Percentiles rank a stretch among this genome's conserved stretches.
Conservation (phyloP, 345 rosid species). For the Angophora floribunda region DNA sequence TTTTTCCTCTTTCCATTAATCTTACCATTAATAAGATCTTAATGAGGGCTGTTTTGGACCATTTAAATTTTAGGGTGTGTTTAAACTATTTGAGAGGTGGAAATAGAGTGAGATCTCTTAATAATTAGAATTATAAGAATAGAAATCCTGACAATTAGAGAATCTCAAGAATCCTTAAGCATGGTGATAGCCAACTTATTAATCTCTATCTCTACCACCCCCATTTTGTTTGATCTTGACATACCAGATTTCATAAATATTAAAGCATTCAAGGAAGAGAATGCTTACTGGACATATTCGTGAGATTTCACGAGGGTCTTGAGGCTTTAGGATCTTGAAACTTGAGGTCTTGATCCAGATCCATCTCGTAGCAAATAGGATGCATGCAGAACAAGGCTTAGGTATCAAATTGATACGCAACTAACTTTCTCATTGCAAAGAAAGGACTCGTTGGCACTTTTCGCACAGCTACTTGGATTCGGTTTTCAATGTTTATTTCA, state of each 20-base stretch:
- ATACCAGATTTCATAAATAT: neutral
- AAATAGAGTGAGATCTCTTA: neutral
- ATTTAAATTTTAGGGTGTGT: neutral
- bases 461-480: neutral
- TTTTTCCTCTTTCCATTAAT: neutral
- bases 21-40: neutral
- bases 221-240: neutral
- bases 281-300: neutral
- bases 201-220: neutral
- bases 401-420: neutral
- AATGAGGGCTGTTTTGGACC: neutral
- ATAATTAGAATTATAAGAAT: neutral
- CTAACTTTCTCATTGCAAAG: neutral
- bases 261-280: neutral
- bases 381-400: neutral
- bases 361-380: neutral
- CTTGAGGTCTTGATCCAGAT: neutral
- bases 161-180: neutral
- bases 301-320: neutral
- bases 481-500: neutral
- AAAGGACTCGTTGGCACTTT: neutral
- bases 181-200: neutral
- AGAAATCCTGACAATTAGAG: neutral
- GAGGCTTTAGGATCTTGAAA: neutral
- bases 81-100: neutral